phyloP scores from a whole-genome alignment of 2,329 filamentous ascomycete genomes.

The Rachicladosporium sp. region DNA sequence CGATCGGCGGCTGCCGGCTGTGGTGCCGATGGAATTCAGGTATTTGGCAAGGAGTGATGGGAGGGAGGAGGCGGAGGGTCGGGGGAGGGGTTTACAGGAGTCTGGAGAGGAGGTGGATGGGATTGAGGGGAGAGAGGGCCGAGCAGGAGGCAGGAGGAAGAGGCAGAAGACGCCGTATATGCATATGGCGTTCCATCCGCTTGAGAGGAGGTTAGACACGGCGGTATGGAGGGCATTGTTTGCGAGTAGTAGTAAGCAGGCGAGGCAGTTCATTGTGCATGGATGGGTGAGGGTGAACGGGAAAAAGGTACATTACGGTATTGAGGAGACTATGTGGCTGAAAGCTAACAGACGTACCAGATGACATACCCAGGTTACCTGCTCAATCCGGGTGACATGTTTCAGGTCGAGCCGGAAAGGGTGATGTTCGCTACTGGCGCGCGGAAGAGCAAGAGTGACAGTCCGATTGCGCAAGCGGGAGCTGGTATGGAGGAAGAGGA shows the following conservation, averaged over 20 bases:
- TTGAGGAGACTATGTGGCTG: background rate
- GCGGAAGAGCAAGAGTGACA: constrained; percentile 28
- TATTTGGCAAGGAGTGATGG: constrained; percentile 76
- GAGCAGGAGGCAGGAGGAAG: constrained; percentile 7
- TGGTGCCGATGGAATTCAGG: constrained; percentile 70
- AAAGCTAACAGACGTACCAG: constrained; percentile 32
- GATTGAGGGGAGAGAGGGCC: constrained; percentile 4
- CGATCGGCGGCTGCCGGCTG: constrained; percentile 63
- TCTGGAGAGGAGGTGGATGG: constrained; percentile 9
- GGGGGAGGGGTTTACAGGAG: constrained; percentile 58
- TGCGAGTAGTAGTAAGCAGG: constrained; percentile 83
- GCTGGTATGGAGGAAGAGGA: constrained; percentile 12
- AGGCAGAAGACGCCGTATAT: constrained; percentile 65
- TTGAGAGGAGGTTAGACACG: constrained; percentile 86
- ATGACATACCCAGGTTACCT: constrained; percentile 88
- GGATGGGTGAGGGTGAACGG: constrained; percentile 93
- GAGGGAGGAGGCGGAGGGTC: constrained; percentile 66
- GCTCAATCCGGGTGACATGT: constrained; percentile 95
- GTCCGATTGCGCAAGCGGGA: constrained; percentile 6
- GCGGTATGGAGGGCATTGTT: constrained; percentile 89
- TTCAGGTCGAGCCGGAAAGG: constrained; percentile 81
- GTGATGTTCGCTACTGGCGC: constrained; percentile 81
- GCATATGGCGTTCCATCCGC: constrained; percentile 87
- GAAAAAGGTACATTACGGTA: constrained; percentile 55
- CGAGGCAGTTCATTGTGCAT: constrained; percentile 86